A percentile compares a stretch with the other conserved stretches of the same genome.
Conservation (phyloP, 2,329 filamentous ascomycete genomes). For the Cryphonectria naterciae region DNA sequence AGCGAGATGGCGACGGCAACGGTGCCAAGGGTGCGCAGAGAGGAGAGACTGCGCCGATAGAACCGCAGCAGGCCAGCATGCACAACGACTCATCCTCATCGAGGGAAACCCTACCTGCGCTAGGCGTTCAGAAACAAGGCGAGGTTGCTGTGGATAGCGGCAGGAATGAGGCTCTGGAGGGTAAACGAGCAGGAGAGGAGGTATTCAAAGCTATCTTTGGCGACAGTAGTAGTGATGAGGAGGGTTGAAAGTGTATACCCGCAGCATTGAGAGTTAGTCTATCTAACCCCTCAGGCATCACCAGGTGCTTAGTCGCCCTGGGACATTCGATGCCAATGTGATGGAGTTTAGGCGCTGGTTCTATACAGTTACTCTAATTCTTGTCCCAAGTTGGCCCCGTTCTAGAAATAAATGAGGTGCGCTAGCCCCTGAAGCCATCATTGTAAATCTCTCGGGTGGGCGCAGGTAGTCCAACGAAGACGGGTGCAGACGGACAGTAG, state of each 20-base stretch:
- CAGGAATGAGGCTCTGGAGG: slow-evolving; percentile 78
- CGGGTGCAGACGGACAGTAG: not conserved
- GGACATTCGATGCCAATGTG: not conserved
- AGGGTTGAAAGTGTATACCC: slow-evolving; percentile 7
- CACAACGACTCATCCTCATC: not conserved
- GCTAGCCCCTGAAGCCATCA: slow-evolving; percentile 3
- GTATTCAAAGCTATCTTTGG: slow-evolving; percentile 95
- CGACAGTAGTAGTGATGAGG: slow-evolving; percentile 76
- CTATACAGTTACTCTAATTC: not conserved
- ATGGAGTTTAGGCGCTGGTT: not conserved
- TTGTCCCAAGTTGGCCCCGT: not conserved
- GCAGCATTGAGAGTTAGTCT: not conserved
- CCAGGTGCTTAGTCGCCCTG: not conserved
- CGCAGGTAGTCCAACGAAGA: not conserved
- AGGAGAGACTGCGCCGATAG: not conserved
- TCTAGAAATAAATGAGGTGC: not conserved
- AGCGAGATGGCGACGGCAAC: slow-evolving; percentile 51
- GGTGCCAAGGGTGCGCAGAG: slow-evolving; percentile 26
- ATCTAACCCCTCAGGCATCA: not conserved
- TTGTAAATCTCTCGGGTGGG: not conserved
- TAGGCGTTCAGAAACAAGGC: slow-evolving; percentile 27
- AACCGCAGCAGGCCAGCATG: slow-evolving; percentile 1
- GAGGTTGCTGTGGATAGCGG: slow-evolving; percentile 65
- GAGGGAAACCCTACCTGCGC: slow-evolving; percentile 19
- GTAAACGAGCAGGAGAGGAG: slow-evolving; percentile 73